Conservation (phyloP, 1,284 basidiomycete genomes). For the Malassezia obtusa region DNA sequence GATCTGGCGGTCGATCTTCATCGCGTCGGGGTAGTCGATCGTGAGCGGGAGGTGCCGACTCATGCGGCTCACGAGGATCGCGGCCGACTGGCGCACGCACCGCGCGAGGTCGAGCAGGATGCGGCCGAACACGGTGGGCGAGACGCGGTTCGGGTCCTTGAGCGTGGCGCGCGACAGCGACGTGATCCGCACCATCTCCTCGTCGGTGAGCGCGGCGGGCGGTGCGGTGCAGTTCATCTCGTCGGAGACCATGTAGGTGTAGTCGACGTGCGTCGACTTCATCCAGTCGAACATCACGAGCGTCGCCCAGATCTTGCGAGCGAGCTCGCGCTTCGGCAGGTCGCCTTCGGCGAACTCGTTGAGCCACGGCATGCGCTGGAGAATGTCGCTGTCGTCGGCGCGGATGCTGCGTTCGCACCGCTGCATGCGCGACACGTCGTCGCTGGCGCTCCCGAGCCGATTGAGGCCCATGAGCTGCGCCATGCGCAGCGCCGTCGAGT, state of each 20-base stretch:
- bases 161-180: neutral
- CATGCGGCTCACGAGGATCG: too few relatives aligned
- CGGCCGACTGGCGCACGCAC: neutral
- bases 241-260: neutral
- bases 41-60: neutral
- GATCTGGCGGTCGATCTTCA: neutral
- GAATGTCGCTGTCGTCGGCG: neutral
- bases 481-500: neutral
- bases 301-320: neutral
- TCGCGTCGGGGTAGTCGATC: neutral
- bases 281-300: slow-evolving; percentile 2
- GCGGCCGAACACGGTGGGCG: neutral
- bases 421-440: neutral
- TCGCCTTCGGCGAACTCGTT: neutral
- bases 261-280: neutral
- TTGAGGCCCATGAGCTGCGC: slow-evolving; percentile 2
- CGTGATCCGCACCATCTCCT: slow-evolving; percentile 1
- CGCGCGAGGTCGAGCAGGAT: neutral
- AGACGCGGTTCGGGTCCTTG: neutral
- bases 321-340: slow-evolving; percentile 1
- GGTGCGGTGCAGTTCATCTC: neutral
- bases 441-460: neutral
- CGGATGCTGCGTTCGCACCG: neutral
- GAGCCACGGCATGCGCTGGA: neutral
- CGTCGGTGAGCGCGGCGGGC: neutral